phyloP scores from a whole-genome alignment of 1,139 yeast genomes.

The Sugiyamaella sp. region DNA sequence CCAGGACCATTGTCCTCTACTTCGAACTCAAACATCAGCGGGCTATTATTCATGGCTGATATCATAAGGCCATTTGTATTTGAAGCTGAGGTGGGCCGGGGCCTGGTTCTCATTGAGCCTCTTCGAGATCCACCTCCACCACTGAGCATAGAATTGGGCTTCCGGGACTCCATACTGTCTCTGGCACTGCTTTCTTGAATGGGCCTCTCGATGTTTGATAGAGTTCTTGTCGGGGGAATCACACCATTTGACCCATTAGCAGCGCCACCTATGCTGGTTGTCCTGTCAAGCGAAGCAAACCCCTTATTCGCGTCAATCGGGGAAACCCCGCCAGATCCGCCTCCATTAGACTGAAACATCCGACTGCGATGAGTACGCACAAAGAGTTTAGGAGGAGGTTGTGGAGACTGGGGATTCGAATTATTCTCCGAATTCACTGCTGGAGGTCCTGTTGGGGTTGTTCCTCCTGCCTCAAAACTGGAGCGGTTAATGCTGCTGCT shows the following conservation, averaged over 20 bases:
- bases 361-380: constrained; percentile 14
- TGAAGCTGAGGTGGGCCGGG: neutral
- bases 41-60: constrained; percentile 1
- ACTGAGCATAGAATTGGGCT: constrained; percentile 1
- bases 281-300: constrained; percentile 6
- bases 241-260: neutral
- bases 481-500: neutral
- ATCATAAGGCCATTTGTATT: constrained; percentile 1
- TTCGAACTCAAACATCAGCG: constrained; percentile 56
- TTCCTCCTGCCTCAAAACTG: neutral
- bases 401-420: constrained; percentile 8
- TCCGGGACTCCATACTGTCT: constrained; percentile 6
- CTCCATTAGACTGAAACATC: constrained; percentile 14
- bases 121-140: constrained; percentile 11
- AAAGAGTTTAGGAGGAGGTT: constrained; percentile 6
- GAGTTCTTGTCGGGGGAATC: constrained; percentile 5
- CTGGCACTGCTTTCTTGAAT: constrained; percentile 5
- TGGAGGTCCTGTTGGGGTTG: neutral
- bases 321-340: constrained; percentile 15
- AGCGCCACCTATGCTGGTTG: constrained; percentile 5
- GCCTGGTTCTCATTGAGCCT: constrained; percentile 9
- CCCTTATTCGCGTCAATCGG: constrained; percentile 14
- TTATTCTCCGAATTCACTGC: neutral
- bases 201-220: neutral
- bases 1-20: constrained; percentile 95